Conservation (phyloP, 1,284 basidiomycete genomes). For the Pseudozyma tsukubaensis region DNA sequence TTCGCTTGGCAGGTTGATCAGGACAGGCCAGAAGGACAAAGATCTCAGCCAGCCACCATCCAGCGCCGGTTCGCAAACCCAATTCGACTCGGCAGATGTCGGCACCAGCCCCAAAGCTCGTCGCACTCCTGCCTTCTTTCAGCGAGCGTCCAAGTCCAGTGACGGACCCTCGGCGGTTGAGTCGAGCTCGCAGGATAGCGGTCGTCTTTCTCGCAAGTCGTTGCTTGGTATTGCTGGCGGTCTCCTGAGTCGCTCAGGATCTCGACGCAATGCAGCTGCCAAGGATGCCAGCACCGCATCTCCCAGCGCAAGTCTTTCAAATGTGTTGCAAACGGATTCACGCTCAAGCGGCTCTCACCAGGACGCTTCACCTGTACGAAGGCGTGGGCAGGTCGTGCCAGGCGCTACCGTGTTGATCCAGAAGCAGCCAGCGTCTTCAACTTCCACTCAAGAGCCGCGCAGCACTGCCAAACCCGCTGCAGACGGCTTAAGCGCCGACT, state of each 20-base stretch:
- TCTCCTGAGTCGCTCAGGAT: conserved; percentile 40
- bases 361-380: conserved; percentile 14
- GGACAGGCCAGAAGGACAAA: conserved; percentile 32
- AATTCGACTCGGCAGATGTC: conserved; percentile 20
- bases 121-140: conserved; percentile 55
- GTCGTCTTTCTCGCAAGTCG: conserved; percentile 60
- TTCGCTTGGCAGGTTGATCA: conserved; percentile 34
- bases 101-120: conserved; percentile 46
- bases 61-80: conserved; percentile 16
- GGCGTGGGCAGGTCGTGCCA: conserved; percentile 21
- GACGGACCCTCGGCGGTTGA: conserved; percentile 25
- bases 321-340: no score
- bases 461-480: conserved; percentile 3
- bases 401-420: conserved; percentile 3
- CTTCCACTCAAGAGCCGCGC: conserved; percentile 6
- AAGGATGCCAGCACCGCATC: conserved; percentile 9
- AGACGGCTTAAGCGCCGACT: background rate
- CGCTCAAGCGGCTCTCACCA: background rate
- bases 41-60: conserved; percentile 18
- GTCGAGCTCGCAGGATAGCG: conserved; percentile 26
- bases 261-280: conserved; percentile 19
- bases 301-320: background rate
- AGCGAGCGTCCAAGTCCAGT: conserved; percentile 39
- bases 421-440: conserved; percentile 3
- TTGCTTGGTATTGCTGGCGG: conserved; percentile 54